Base-by-base conservation (phyloP, 164 flowering plant genomes). In the Amborella trichopoda region DNA sequence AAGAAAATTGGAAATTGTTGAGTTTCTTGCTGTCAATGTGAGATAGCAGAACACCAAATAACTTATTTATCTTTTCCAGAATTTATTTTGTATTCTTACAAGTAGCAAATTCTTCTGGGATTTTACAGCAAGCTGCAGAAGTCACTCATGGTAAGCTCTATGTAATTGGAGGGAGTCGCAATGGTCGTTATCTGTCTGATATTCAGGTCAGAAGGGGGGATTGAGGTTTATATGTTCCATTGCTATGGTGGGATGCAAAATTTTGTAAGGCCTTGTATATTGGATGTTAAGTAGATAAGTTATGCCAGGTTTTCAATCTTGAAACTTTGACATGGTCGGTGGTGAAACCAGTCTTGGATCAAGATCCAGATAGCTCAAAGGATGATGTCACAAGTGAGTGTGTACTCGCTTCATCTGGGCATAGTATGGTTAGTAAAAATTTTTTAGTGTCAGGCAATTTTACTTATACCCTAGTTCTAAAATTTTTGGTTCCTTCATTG, bases 141-240 rank as follows among this genome's bases (percentile, higher is more conserved):
- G n/a, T n/a, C n/a, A n/a, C n/a, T n/a, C n/a, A n/a, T n/a, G n/a
- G n/a, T n/a, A n/a, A n/a, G n/a, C n/a, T n/a, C n/a, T n/a, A 78
- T 60, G 59, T 93, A 49, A 49, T 48, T 49, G 99, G 96, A 12
- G 99, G 99, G 22, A 84, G 83, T 62, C 95, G 94, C 38, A 84
- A 84, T 72, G 99, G 99, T 43, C 75, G 96, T 40, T 61, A 74
- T 58, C 56, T 88, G 5, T 73, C 94, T 50, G 94, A 81, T 71
- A 52, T 85, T 53, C 89, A 93, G 91, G 96, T 87, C 59, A 42
- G 24, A 5, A 18, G 42, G 5, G 38, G 48, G 19, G 9, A 33
- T 19, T n/a, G 21, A n/a, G 3, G 23, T 9, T 37, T 44, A 12
- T 45, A 6, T 32, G 11, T 44, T 20, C 42, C 1, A 9, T 19